A percentile compares a stretch with the other conserved stretches of the same genome.
phyloP scores from a whole-genome alignment of 306 rosid species.

The Acacia crassicarpa region DNA sequence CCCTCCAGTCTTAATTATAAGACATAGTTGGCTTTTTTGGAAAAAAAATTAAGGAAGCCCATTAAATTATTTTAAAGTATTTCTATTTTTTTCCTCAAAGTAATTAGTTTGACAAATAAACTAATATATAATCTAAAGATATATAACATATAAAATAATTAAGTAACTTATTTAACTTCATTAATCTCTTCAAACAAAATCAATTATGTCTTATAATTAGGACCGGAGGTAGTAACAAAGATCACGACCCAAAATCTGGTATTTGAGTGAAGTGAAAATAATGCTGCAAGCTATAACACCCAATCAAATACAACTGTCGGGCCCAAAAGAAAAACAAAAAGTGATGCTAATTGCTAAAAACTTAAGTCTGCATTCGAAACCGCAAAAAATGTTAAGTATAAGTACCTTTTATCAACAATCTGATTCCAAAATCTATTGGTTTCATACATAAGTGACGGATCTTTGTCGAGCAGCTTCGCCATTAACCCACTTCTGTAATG shows the following conservation, averaged over 20 bases:
- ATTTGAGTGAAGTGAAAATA: constrained; percentile 4
- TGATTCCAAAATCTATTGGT: constrained; percentile 80
- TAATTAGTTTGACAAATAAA: too few relatives aligned
- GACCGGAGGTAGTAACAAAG: neutral
- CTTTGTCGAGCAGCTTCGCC: constrained; percentile 91
- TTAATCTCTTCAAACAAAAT: too few relatives aligned
- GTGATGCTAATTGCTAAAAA: neutral
- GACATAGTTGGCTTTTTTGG: too few relatives aligned
- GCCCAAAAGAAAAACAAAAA: neutral
- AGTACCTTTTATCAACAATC: constrained; percentile 76
- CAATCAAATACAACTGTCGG: neutral
- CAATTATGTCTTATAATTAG: too few relatives aligned
- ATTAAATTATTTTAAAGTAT: too few relatives aligned
- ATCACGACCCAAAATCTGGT: neutral
- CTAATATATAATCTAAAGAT: too few relatives aligned
- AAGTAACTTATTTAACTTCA: too few relatives aligned
- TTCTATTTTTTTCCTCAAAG: too few relatives aligned
- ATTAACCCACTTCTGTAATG: constrained; percentile 74
- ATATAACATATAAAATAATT: too few relatives aligned
- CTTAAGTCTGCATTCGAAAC: neutral
- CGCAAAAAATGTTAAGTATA: neutral
- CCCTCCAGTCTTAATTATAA: too few relatives aligned
- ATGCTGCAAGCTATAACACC: neutral
- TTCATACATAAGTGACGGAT: constrained; percentile 82
- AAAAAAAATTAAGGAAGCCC: too few relatives aligned